Evolutionary conservation across 164 flowering plant genomes (phyloP).

Genomic region (Vitis cinerea): DNA sequence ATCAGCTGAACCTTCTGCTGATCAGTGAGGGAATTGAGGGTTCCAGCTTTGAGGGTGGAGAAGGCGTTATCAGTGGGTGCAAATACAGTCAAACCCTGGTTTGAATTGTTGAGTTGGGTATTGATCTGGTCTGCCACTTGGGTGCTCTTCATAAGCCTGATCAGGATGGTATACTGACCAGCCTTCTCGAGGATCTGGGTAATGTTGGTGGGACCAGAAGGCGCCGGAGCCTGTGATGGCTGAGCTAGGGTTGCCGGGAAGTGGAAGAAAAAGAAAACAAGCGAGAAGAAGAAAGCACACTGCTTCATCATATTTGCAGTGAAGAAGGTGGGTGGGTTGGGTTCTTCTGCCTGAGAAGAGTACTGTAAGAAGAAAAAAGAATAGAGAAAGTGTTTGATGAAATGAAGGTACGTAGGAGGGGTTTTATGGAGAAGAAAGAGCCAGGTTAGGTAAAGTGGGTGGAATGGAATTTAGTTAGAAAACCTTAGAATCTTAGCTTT

Average conservation of each 20-base stretch:
- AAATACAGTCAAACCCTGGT: slow-evolving; percentile 66
- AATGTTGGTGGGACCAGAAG: slow-evolving; percentile 31
- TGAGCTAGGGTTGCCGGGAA: slow-evolving; percentile 26
- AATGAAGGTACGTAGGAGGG: not conserved
- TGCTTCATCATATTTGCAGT: slow-evolving; percentile 4
- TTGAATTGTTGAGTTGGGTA: slow-evolving; percentile 67
- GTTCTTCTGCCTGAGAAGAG: not conserved
- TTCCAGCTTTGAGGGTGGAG: slow-evolving; percentile 57
- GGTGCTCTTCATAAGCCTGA: slow-evolving; percentile 34
- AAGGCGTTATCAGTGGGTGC: slow-evolving; percentile 83
- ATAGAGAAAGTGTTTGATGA: slow-evolving; percentile 4
- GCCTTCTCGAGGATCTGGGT: slow-evolving; percentile 31
- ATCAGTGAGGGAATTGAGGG: slow-evolving; percentile 62
- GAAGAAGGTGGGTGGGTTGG: not conserved
- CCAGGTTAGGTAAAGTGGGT: slow-evolving; percentile 8
- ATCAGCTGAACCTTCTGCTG: slow-evolving; percentile 56
- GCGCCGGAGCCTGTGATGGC: slow-evolving; percentile 25
- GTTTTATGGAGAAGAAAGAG: slow-evolving; percentile 9
- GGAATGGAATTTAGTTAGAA: not conserved
- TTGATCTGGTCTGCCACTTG: slow-evolving; percentile 49
- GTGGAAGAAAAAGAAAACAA: slow-evolving; percentile 12
- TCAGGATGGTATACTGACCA: slow-evolving; percentile 30
- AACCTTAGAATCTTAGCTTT: slow-evolving; percentile 1
- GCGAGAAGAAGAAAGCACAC: slow-evolving; percentile 4
- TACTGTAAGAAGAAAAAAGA: too few species aligned